Percentiles rank a stretch among this genome's conserved stretches.
Evolutionary conservation across 257 asterid genomes (phyloP).

Genomic region (Nicotiana knightiana): DNA sequence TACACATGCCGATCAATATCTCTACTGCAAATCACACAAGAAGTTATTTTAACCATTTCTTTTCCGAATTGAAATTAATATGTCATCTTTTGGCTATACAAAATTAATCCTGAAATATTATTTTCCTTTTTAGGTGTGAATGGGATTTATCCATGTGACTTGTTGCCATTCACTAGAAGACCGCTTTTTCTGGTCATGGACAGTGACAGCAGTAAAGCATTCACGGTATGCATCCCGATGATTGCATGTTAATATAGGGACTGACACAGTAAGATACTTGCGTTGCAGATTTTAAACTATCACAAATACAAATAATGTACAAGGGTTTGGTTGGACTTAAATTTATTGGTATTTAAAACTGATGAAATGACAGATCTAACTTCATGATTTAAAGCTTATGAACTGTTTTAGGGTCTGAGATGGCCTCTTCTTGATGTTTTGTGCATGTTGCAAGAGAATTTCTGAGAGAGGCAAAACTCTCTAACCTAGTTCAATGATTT

Average conservation of each 20-base stretch:
- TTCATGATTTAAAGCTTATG: neutral
- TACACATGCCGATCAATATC: neutral
- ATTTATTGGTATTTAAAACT: neutral
- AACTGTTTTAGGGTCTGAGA: neutral
- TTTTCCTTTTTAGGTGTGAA: conserved; percentile 54
- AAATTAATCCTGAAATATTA: conserved; percentile 18
- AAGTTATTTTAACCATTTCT: neutral
- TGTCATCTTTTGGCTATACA: conserved; percentile 3
- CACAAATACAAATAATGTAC: neutral
- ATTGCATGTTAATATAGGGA: neutral
- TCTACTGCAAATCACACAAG: neutral
- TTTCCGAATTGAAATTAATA: neutral
- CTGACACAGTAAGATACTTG: neutral
- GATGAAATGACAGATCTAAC: neutral
- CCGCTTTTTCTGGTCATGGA: conserved; percentile 83
- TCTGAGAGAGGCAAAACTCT: neutral
- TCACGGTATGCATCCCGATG: conserved; percentile 50
- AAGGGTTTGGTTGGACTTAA: neutral
- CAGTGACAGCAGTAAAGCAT: conserved; percentile 77
- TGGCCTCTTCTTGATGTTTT: neutral
- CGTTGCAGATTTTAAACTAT: neutral
- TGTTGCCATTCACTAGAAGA: conserved; percentile 90
- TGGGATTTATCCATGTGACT: conserved; percentile 83
- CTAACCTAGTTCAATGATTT: neutral
- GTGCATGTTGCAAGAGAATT: neutral